phyloP scores from a whole-genome alignment of 371 early-diverging fungal genomes.

The Haplosporangium sp. region DNA sequence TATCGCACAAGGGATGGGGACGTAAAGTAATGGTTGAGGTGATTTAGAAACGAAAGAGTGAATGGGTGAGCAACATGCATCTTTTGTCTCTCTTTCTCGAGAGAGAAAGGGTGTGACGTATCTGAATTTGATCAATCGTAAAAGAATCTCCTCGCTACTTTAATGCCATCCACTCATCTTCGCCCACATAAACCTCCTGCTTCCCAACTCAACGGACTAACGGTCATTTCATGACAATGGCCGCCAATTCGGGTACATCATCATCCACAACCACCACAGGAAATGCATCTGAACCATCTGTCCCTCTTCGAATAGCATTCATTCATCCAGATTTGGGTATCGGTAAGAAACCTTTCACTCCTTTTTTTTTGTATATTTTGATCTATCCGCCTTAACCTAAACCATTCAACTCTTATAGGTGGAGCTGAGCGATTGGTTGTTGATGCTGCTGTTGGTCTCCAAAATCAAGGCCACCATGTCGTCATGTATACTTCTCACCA shows the following conservation, averaged over 20 bases:
- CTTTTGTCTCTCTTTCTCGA: neutral
- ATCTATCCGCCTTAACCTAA: neutral
- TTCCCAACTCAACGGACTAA: neutral
- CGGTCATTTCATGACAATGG: neutral
- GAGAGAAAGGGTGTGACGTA: neutral
- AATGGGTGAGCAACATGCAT: neutral
- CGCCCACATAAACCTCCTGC: neutral
- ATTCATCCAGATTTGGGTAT: conserved; percentile 95
- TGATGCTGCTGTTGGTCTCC: conserved; percentile 90
- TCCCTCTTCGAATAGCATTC: conserved; percentile 72
- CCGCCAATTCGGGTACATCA: neutral
- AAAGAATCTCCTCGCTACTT: neutral
- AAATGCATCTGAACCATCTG: conserved; percentile 12
- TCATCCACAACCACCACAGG: neutral
- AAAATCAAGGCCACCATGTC: conserved; percentile 84
- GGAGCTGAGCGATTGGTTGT: conserved; percentile 97
- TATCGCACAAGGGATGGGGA: neutral
- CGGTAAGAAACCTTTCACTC: conserved; percentile 57
- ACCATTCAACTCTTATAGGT: conserved; percentile 59
- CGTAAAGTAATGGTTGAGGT: neutral
- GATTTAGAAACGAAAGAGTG: neutral
- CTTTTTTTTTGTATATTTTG: neutral
- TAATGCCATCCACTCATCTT: neutral
- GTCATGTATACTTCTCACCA: conserved; percentile 92
- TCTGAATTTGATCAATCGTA: neutral